A percentile compares a stretch with the other conserved stretches of the same genome.
Evolutionary conservation across 2,329 filamentous ascomycete species (phyloP).

Genomic region (Monilinia aucupariae): DNA sequence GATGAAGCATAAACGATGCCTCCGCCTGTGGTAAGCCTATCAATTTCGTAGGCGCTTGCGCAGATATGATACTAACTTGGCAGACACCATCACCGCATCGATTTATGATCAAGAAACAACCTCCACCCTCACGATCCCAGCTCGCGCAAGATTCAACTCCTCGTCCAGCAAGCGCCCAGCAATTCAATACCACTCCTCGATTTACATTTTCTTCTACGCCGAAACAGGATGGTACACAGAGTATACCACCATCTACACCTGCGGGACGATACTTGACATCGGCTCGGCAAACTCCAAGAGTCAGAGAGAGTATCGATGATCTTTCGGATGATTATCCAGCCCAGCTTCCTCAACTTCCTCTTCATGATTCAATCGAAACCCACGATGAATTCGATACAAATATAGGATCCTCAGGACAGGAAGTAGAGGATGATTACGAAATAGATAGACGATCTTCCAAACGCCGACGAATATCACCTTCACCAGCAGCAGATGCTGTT

Average conservation of each 20-base stretch:
- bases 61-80: constrained; percentile 16
- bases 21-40: constrained; percentile 33
- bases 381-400: constrained; percentile 22
- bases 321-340: constrained; percentile 18
- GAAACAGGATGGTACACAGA: constrained; percentile 26
- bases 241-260: constrained; percentile 26
- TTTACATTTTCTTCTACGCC: constrained; percentile 34
- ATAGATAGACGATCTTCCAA: constrained; percentile 28
- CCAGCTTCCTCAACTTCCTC: constrained; percentile 17
- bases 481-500: constrained; percentile 18
- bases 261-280: constrained; percentile 31
- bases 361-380: constrained; percentile 30
- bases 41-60: background rate
- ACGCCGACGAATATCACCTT: constrained; percentile 30
- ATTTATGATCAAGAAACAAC: constrained; percentile 34
- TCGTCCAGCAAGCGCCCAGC: constrained; percentile 25
- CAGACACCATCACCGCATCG: constrained; percentile 38
- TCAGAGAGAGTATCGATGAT: constrained; percentile 28
- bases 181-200: constrained; percentile 35
- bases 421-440: constrained; percentile 24
- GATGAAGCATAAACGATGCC: constrained; percentile 27
- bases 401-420: constrained; percentile 20
- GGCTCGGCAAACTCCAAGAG: constrained; percentile 19
- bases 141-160: constrained; percentile 27
- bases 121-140: constrained; percentile 23